Percentiles rank a stretch among this genome's conserved stretches.
These are phyloP conservation scores for Boletus fagicola DNA, from an alignment of 768 basidiomycete genomes.

Conservation along the genomic window DNA sequence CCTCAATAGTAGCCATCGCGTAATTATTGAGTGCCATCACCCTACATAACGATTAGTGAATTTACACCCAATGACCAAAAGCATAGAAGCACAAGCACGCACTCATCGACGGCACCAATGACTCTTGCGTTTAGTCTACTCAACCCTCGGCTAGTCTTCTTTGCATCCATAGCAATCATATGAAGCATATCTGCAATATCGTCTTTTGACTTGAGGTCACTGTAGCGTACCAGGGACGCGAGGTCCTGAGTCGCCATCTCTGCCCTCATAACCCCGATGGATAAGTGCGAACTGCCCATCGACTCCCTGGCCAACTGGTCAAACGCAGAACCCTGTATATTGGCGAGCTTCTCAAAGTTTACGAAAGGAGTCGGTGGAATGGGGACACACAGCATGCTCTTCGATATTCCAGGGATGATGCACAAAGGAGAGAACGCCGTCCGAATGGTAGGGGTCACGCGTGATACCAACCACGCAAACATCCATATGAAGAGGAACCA, in stretches of 20 bases:
- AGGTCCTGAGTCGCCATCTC: slow-evolving; percentile 77
- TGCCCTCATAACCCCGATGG: slow-evolving; percentile 69
- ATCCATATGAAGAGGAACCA: slow-evolving; percentile 52
- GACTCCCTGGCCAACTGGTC: slow-evolving; percentile 61
- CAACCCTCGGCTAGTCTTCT: slow-evolving; percentile 55
- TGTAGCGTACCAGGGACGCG: slow-evolving; percentile 57
- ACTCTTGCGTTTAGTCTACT: slow-evolving; percentile 64
- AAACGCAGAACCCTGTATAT: slow-evolving; percentile 60
- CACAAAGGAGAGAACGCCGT: slow-evolving; percentile 57
- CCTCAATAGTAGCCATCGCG: slow-evolving; percentile 57
- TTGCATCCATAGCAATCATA: slow-evolving; percentile 61
- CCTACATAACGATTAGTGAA: slow-evolving; percentile 34
- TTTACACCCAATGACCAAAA: neutral
- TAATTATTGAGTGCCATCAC: slow-evolving; percentile 75
- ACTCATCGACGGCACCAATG: slow-evolving; percentile 75
- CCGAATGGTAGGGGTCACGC: slow-evolving; percentile 44
- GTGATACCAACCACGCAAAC: slow-evolving; percentile 43
- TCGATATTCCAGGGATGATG: slow-evolving; percentile 56
- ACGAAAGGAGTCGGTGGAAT: slow-evolving; percentile 34
- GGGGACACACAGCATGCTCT: slow-evolving; percentile 41
- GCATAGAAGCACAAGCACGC: slow-evolving; percentile 30
- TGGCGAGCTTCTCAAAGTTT: slow-evolving; percentile 59
- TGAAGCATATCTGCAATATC: slow-evolving; percentile 48
- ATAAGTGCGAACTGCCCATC: slow-evolving; percentile 55
- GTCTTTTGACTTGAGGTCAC: slow-evolving; percentile 62